phyloP scores from a whole-genome alignment of 2,329 filamentous ascomycete genomes.

The Monosporascus sp. region DNA sequence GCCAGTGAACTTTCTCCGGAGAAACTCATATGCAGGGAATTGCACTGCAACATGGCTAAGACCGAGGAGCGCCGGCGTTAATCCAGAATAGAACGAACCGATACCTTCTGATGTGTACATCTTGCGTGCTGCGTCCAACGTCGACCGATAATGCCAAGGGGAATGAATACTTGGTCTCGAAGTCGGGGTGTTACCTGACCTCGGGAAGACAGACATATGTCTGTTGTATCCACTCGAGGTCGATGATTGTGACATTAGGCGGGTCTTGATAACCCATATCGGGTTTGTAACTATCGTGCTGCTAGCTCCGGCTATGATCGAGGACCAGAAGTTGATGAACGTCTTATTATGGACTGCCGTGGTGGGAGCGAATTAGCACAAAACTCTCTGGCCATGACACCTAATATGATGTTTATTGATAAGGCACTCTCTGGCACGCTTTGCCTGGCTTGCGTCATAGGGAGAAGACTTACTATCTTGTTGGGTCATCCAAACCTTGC shows the following conservation, averaged over 20 bases:
- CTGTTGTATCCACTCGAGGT: constrained; percentile 40
- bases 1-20: constrained; percentile 88
- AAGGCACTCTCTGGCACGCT: not conserved
- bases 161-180: constrained; percentile 51
- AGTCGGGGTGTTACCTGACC: constrained; percentile 48
- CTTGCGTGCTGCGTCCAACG: constrained; percentile 85
- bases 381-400: not conserved
- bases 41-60: constrained; percentile 95
- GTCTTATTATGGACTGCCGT: constrained; percentile 57
- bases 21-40: constrained; percentile 90
- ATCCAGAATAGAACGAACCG: constrained; percentile 87
- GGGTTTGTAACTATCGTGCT: constrained; percentile 94
- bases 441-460: not conserved
- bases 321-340: constrained; percentile 80
- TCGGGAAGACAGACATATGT: constrained; percentile 40
- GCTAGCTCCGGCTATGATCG: constrained; percentile 82
- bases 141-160: constrained; percentile 89
- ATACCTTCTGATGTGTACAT: constrained; percentile 93
- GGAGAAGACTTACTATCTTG: constrained; percentile 52
- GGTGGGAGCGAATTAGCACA: constrained; percentile 6
- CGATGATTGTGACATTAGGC: constrained; percentile 85
- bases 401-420: too few species aligned
- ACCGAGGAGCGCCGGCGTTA: constrained; percentile 86
- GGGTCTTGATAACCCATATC: constrained; percentile 99
- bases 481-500: constrained; percentile 67